A percentile compares a stretch with the other conserved stretches of the same genome.
These are phyloP conservation scores for Pseudevernia furfuracea DNA, from an alignment of 495 filamentous ascomycete genomes.

Conservation along the genomic window DNA sequence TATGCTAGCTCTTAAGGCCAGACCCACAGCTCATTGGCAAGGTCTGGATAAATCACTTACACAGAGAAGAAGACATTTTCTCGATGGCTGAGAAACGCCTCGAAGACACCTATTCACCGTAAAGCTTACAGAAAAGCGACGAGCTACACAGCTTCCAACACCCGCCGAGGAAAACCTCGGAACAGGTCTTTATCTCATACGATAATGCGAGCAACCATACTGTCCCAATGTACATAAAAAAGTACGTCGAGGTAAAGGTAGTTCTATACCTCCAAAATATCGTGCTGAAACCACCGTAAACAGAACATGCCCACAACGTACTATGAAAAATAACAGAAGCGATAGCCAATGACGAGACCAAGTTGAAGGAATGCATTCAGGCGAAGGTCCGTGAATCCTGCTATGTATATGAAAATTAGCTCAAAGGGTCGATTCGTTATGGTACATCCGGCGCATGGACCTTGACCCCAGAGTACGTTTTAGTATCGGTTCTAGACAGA, in stretches of 20 bases:
- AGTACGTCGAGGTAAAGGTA: not conserved
- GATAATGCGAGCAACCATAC: not conserved
- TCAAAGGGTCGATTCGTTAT: not conserved
- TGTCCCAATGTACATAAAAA: not conserved
- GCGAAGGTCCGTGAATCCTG: not conserved
- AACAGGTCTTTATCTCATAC: not conserved
- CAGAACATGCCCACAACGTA: not conserved
- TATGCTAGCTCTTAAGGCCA: slow-evolving; percentile 4
- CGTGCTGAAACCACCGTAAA: not conserved
- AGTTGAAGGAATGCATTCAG: not conserved
- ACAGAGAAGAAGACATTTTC: not conserved
- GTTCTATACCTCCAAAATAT: not conserved
- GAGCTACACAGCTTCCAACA: not conserved
- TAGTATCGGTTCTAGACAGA: not conserved
- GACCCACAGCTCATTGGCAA: not conserved
- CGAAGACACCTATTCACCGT: not conserved
- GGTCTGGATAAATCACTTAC: not conserved
- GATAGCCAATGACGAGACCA: not conserved
- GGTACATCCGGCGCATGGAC: not conserved
- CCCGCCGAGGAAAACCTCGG: not conserved
- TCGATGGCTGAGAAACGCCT: not conserved
- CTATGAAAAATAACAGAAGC: not conserved
- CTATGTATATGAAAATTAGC: not conserved
- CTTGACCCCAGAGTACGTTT: not conserved
- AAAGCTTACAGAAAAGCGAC: not conserved